phyloP scores from a whole-genome alignment of 1,284 basidiomycete genomes.

The Trichosporon sp. region DNA sequence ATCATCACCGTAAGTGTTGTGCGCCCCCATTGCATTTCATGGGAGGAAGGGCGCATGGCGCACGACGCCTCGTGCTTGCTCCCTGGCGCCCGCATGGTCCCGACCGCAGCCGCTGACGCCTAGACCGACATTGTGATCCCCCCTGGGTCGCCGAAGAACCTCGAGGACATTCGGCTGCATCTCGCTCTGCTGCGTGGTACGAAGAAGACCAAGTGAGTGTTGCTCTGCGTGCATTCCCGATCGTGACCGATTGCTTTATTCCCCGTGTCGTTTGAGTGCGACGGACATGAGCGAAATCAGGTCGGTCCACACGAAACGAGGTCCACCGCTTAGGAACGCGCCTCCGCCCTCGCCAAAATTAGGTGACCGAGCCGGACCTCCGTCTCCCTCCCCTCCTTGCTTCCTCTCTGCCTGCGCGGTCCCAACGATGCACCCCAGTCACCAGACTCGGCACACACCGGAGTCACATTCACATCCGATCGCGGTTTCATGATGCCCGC shows the following conservation, averaged over 20 bases:
- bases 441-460: neutral
- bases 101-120: neutral
- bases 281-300: neutral
- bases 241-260: neutral
- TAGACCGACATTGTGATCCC: neutral
- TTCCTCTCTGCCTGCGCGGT: neutral
- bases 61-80: neutral
- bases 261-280: neutral
- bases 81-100: neutral
- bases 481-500: constrained; percentile 7
- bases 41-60: too few relatives aligned
- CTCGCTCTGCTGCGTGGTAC: constrained; percentile 4
- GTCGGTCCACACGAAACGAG: neutral
- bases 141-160: neutral
- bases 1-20: constrained; percentile 4
- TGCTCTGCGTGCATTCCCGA: neutral
- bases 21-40: neutral
- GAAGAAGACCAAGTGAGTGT: constrained; percentile 17
- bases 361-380: neutral
- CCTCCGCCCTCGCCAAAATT: neutral
- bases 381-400: neutral
- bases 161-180: constrained; percentile 13
- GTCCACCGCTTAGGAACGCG: neutral
- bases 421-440: neutral
- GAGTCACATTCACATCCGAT: neutral